Conservation (phyloP, 805 yeast species). For the Wickerhamomyces alni region DNA sequence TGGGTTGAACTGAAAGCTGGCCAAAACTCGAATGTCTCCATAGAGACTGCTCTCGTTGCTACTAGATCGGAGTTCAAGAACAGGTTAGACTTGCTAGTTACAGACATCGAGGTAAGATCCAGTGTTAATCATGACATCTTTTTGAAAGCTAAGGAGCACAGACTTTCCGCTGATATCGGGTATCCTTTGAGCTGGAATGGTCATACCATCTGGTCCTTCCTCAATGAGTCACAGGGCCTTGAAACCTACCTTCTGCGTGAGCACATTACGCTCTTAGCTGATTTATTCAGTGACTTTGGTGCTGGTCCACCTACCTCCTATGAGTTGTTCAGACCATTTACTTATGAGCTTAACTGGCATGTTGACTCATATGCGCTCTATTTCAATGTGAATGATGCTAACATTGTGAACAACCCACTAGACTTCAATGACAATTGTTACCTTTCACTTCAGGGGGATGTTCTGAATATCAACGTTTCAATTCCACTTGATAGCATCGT, state of each 20-base stretch:
- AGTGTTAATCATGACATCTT: conserved; percentile 87
- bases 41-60: conserved; percentile 47
- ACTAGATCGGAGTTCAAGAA: conserved; percentile 51
- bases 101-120: conserved; percentile 59
- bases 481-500: conserved; percentile 58
- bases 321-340: conserved; percentile 69
- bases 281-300: conserved; percentile 69
- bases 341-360: conserved; percentile 56
- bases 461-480: conserved; percentile 36
- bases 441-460: conserved; percentile 64
- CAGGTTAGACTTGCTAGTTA: conserved; percentile 37
- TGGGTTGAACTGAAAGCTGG: conserved; percentile 78
- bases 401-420: conserved; percentile 83
- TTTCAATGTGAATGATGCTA: conserved; percentile 79
- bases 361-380: conserved; percentile 52
- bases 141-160: conserved; percentile 54
- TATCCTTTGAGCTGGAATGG: conserved; percentile 86
- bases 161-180: conserved; percentile 49
- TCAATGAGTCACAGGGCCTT: conserved; percentile 43
- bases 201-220: conserved; percentile 59
- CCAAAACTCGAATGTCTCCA: conserved; percentile 43
- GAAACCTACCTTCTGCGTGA: conserved; percentile 71
- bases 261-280: conserved; percentile 69
- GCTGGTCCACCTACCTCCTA: conserved; percentile 68
- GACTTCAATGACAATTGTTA: conserved; percentile 79